Evolutionary conservation across 2,329 filamentous ascomycete genomes (phyloP).

Genomic region (Mariannaea elegans): DNA sequence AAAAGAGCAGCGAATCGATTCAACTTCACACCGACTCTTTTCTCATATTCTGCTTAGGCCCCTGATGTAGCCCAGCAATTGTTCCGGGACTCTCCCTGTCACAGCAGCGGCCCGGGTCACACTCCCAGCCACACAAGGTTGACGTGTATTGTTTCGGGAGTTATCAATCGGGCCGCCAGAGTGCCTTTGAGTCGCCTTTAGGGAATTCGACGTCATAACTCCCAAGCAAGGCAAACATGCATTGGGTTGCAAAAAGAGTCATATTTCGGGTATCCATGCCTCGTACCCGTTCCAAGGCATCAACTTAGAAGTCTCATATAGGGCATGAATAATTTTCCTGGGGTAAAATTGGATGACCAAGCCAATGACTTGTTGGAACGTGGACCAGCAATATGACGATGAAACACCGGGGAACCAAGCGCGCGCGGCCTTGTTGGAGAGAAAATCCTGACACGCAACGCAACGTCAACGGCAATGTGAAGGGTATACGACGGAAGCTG

Average conservation of each 20-base stretch:
- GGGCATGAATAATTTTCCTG: neutral
- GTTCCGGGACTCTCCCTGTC: neutral
- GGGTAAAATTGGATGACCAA: neutral
- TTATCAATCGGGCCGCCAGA: neutral
- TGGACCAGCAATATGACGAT: conserved; percentile 15
- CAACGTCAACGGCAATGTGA: neutral
- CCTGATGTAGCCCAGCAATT: neutral
- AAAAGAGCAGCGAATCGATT: neutral
- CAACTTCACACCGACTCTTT: neutral
- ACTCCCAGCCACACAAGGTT: conserved; percentile 2
- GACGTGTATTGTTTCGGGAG: conserved; percentile 13
- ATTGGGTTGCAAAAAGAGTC: neutral
- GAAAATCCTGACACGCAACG: conserved; percentile 13
- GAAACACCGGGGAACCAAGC: conserved; percentile 12
- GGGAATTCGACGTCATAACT: neutral
- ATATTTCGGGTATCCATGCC: neutral
- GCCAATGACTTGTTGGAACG: conserved; percentile 16
- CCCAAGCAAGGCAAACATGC: neutral
- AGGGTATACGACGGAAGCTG: neutral
- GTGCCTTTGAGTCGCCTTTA: neutral
- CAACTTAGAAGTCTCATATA: neutral
- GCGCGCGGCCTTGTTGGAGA: neutral
- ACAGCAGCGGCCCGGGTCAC: neutral
- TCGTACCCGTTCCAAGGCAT: neutral
- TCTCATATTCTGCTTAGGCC: neutral